phyloP scores from a whole-genome alignment of 2,329 filamentous ascomycete genomes.

The Pyricularia grisea region DNA sequence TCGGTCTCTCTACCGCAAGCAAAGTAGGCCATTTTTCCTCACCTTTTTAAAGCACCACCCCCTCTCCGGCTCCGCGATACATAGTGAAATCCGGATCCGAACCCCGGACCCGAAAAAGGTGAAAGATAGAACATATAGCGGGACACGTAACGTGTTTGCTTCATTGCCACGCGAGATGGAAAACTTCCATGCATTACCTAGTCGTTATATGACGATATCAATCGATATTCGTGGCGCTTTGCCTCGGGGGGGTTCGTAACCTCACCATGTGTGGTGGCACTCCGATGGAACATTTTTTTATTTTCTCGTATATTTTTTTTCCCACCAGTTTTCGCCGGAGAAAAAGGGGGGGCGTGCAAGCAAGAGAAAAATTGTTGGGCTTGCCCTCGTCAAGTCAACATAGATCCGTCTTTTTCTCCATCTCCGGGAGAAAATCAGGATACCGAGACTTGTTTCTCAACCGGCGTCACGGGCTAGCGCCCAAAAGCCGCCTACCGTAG shows the following conservation, averaged over 20 bases:
- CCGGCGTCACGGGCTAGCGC: background rate
- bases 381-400: background rate
- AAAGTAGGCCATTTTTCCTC: background rate
- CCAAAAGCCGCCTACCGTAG: background rate
- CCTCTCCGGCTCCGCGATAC: background rate
- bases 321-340: background rate
- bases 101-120: background rate
- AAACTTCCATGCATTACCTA: background rate
- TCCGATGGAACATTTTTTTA: background rate
- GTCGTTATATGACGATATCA: background rate
- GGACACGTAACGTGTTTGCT: background rate
- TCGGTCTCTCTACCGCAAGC: background rate
- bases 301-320: background rate
- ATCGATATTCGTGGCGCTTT: background rate
- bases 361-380: background rate
- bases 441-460: background rate
- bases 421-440: background rate
- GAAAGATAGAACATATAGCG: too few relatives aligned
- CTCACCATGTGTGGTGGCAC: background rate
- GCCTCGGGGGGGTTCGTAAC: background rate
- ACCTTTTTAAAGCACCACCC: too few relatives aligned
- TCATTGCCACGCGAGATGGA: background rate
- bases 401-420: background rate
- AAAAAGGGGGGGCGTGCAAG: background rate
- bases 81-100: background rate